Evolutionary conservation across 1,139 yeast species (phyloP), one percentile per base, ranked within the genome.

Genomic region (Suhomyces yuchorum): DNA sequence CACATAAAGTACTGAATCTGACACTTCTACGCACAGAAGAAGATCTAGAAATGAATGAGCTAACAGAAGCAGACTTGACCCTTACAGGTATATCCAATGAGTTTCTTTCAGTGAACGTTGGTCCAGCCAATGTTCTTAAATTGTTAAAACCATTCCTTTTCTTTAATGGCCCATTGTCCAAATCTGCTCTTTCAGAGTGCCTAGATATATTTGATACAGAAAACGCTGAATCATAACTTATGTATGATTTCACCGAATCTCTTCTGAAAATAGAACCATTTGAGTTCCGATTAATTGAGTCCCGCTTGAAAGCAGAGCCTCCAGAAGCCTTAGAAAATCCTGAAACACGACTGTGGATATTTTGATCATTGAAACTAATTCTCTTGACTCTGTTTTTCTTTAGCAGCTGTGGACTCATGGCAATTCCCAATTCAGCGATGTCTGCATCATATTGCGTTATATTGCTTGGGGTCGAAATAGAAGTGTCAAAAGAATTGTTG

Each of bases 161-260:
- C 30, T 66, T 64, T 47, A 71, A 63, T 14, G 40, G 42, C 4
- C 44, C 46, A 9, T 34, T 37, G 9, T 55, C 56, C 24, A 33
- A 48, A 3, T 56, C 60, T 14, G 56, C 63, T 15, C 44, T 39
- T 19, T 49, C 51, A 8, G 58, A 54, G 18, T 45, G 49, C 14
- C 53, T 48, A 0, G 72, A 63, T 2, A 59, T 64, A 43, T 68
- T 63, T 7, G 71, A 63, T 11, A 66, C 57, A 1, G 84, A 78
- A 46, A 77, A 69, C 3, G 78, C 82, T 1, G 84, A 78, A 57
- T 81, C 85, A 53, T 81, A 81, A 51, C 82, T 78, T 38, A 80
- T 51, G 53, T 81, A 81, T 1, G 85, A 80, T 54, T 74, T 76
- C 2, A 62, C 56, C 1, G 84, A 78, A 39, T 73, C 73, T 47